Percentiles rank a stretch among this genome's conserved stretches.
phyloP scores from a whole-genome alignment of 108 stramenopile species.

The Nitzschia putrida region DNA sequence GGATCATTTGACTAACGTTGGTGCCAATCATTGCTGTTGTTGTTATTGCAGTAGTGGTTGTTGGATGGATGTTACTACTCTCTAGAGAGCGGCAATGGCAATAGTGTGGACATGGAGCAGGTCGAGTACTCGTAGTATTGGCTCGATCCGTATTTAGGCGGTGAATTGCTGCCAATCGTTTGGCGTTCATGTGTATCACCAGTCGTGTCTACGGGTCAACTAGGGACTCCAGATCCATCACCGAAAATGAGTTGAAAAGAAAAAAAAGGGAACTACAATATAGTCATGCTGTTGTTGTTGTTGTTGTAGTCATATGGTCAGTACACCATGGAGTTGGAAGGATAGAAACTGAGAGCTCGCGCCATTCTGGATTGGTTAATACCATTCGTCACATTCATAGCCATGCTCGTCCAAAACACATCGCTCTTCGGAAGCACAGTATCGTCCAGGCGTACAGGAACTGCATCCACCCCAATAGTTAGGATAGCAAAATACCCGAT shows the following conservation, averaged over 20 bases:
- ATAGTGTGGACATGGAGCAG: too few species aligned
- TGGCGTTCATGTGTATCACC: too few species aligned
- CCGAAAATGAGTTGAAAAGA: too few species aligned
- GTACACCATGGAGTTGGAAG: too few species aligned
- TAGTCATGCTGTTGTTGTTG: not conserved
- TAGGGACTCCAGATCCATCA: too few species aligned
- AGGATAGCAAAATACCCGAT: conserved; percentile 56
- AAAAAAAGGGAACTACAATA: not conserved
- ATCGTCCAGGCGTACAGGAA: conserved; percentile 58
- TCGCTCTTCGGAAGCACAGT: conserved; percentile 46
- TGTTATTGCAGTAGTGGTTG: not conserved
- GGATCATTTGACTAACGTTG: too few species aligned
- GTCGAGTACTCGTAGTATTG: too few species aligned
- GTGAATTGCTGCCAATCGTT: too few species aligned
- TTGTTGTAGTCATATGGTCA: too few species aligned
- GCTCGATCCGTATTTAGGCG: too few species aligned
- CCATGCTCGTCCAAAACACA: conserved; percentile 61
- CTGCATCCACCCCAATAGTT: conserved; percentile 46
- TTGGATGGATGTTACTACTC: not conserved
- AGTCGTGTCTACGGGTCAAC: too few species aligned
- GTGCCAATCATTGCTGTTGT: not conserved
- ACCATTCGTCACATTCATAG: conserved; percentile 55
- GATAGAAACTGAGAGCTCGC: not conserved
- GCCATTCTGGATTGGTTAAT: conserved; percentile 20
- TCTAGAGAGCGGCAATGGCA: not conserved